phyloP scores from a whole-genome alignment of 805 yeast genomes.

The Hanseniaspora valbyensis region DNA sequence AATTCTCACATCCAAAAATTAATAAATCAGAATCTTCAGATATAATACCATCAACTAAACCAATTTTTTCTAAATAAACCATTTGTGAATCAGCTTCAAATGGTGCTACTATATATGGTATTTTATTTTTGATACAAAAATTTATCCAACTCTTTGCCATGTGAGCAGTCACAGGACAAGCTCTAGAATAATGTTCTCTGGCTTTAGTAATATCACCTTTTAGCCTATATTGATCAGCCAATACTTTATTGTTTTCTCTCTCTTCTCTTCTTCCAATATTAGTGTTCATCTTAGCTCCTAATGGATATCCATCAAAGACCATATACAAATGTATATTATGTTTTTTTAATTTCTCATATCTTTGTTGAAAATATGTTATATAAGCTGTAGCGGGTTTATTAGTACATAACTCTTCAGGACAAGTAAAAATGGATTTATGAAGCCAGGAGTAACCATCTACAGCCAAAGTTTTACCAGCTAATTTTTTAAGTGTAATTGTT shows the following conservation, averaged over 20 bases:
- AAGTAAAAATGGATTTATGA: constrained; percentile 71
- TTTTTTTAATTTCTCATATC: constrained; percentile 15
- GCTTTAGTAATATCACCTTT: constrained; percentile 54
- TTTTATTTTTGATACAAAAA: constrained; percentile 44
- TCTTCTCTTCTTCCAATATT: constrained; percentile 50
- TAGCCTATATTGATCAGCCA: constrained; percentile 42
- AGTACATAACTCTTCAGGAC: constrained; percentile 71
- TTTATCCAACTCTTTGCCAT: constrained; percentile 84
- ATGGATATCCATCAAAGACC: constrained; percentile 85
- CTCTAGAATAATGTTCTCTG: constrained; percentile 56
- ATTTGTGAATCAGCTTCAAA: constrained; percentile 97
- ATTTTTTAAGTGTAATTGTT: constrained; percentile 44
- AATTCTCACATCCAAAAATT: constrained; percentile 67
- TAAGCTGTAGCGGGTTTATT: constrained; percentile 62
- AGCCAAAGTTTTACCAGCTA: constrained; percentile 67
- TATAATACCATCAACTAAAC: constrained; percentile 70
- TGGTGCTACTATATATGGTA: constrained; percentile 84
- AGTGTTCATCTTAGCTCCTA: constrained; percentile 68
- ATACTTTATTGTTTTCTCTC: constrained; percentile 46
- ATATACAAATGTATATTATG: constrained; percentile 71
- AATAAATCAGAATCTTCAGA: constrained; percentile 92
- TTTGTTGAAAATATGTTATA: constrained; percentile 44
- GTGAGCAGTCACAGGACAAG: constrained; percentile 76
- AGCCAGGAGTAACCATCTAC: constrained; percentile 97
- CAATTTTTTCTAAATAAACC: constrained; percentile 71